phyloP scores from a whole-genome alignment of 495 filamentous ascomycete genomes.

The Lasiosphaeris hirsuta region DNA sequence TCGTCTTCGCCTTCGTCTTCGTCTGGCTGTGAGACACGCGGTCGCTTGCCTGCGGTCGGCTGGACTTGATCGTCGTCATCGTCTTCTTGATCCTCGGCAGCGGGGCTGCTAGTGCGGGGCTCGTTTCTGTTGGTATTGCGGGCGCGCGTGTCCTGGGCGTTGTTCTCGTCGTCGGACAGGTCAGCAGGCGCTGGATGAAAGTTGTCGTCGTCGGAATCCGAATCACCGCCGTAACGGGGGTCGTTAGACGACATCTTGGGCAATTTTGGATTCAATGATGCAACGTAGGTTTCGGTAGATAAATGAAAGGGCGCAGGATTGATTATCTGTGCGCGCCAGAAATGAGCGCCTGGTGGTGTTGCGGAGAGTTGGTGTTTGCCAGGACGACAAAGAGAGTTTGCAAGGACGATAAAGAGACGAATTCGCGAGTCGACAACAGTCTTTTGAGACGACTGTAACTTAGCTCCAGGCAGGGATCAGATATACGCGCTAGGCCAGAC shows the following conservation, averaged over 20 bases:
- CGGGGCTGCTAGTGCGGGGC: conserved; percentile 24
- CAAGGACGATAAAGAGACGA: conserved; percentile 3
- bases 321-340: neutral
- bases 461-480: neutral
- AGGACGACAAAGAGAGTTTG: conserved; percentile 10
- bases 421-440: conserved; percentile 8
- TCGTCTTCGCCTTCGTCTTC: conserved; percentile 46
- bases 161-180: conserved; percentile 62
- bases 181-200: conserved; percentile 72
- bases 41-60: conserved; percentile 13
- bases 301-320: neutral
- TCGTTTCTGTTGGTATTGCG: conserved; percentile 4
- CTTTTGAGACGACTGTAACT: conserved; percentile 14
- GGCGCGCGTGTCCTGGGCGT: neutral
- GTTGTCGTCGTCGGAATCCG: conserved; percentile 71
- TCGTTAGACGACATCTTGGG: conserved; percentile 29
- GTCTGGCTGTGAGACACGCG: conserved; percentile 49
- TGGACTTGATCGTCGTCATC: conserved; percentile 38
- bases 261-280: neutral
- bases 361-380: conserved; percentile 3
- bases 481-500: neutral
- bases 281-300: neutral
- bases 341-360: neutral
- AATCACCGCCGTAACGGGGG: conserved; percentile 44
- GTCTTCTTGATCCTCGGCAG: conserved; percentile 30